A percentile compares a stretch with the other conserved stretches of the same genome.
Conservation (phyloP, 1,284 basidiomycete genomes). For the Macrocystidia cucumis region DNA sequence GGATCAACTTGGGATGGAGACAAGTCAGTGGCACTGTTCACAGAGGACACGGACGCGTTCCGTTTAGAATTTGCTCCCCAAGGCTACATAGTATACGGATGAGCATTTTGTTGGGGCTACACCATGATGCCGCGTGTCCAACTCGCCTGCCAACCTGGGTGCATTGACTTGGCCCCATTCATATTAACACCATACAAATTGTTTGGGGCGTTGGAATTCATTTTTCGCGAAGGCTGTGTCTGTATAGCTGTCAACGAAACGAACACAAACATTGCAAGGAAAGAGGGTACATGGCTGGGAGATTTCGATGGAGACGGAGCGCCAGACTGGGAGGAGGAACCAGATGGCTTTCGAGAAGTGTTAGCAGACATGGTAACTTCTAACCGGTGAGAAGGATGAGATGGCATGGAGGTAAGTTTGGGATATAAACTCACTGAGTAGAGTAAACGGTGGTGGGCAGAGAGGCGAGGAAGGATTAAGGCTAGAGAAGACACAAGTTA, state of each 20-base stretch:
- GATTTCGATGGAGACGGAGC: conserved; percentile 53
- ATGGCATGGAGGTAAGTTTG: conserved; percentile 5
- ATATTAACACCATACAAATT: conserved; percentile 47
- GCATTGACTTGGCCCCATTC: conserved; percentile 42
- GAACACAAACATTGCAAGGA: conserved; percentile 5
- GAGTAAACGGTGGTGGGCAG: conserved; percentile 9
- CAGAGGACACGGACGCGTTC: conserved; percentile 58
- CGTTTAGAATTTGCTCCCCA: conserved; percentile 51
- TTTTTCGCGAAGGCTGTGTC: conserved; percentile 38
- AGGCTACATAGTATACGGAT: conserved; percentile 33
- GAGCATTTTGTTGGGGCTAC: conserved; percentile 3
- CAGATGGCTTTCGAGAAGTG: conserved; percentile 57
- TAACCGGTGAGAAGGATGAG: conserved; percentile 16
- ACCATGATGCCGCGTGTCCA: conserved; percentile 5
- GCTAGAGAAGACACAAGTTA: conserved; percentile 12
- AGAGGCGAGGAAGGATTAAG: conserved; percentile 16
- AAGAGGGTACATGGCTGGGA: conserved; percentile 40
- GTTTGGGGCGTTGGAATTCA: conserved; percentile 28
- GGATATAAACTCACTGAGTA: conserved; percentile 9
- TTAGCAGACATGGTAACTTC: conserved; percentile 60
- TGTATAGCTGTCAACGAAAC: conserved; percentile 13
- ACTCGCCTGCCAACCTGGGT: conserved; percentile 66
- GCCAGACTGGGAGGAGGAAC: conserved; percentile 54
- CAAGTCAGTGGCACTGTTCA: conserved; percentile 41
- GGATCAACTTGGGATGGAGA: conserved; percentile 39